These are phyloP conservation scores for Chalara sp. DNA, from an alignment of 2,329 filamentous ascomycete species.

Conservation along the genomic window DNA sequence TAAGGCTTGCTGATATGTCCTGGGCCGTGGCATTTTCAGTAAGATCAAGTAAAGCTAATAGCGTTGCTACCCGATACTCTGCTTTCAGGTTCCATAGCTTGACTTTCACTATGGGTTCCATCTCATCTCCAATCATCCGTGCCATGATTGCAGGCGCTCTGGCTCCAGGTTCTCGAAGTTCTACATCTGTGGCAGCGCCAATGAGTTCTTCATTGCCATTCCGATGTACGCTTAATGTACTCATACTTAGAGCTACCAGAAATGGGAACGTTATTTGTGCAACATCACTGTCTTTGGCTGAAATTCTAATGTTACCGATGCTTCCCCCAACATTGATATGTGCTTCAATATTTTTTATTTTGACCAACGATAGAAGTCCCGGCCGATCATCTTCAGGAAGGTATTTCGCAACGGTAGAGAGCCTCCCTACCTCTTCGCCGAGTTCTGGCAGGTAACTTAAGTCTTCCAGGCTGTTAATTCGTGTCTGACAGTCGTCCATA, in stretches of 20 bases:
- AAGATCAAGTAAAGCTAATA: slow-evolving; percentile 73
- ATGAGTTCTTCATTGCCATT: slow-evolving; percentile 68
- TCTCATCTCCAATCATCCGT: slow-evolving; percentile 86
- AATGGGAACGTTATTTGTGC: slow-evolving; percentile 82
- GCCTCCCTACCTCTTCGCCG: slow-evolving; percentile 69
- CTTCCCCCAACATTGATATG: slow-evolving; percentile 58
- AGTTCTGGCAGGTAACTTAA: slow-evolving; percentile 64
- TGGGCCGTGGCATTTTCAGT: slow-evolving; percentile 60
- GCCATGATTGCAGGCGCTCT: slow-evolving; percentile 69
- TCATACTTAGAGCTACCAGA: slow-evolving; percentile 71
- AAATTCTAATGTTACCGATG: slow-evolving; percentile 57
- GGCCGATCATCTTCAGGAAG: slow-evolving; percentile 92
- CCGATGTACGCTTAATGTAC: slow-evolving; percentile 52
- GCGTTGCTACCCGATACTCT: slow-evolving; percentile 82
- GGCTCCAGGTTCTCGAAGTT: slow-evolving; percentile 18
- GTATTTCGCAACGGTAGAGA: slow-evolving; percentile 89
- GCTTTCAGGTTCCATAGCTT: slow-evolving; percentile 77
- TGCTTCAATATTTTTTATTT: slow-evolving; percentile 56
- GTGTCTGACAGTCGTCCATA: slow-evolving; percentile 56
- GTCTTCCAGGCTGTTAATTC: slow-evolving; percentile 56
- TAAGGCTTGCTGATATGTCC: slow-evolving; percentile 68
- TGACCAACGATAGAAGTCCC: slow-evolving; percentile 69
- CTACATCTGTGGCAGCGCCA: slow-evolving; percentile 37
- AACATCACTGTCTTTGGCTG: slow-evolving; percentile 57
- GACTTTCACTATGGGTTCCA: slow-evolving; percentile 83